phyloP scores from a whole-genome alignment of 2,329 filamentous ascomycete species.

The Camillea tinctor region DNA sequence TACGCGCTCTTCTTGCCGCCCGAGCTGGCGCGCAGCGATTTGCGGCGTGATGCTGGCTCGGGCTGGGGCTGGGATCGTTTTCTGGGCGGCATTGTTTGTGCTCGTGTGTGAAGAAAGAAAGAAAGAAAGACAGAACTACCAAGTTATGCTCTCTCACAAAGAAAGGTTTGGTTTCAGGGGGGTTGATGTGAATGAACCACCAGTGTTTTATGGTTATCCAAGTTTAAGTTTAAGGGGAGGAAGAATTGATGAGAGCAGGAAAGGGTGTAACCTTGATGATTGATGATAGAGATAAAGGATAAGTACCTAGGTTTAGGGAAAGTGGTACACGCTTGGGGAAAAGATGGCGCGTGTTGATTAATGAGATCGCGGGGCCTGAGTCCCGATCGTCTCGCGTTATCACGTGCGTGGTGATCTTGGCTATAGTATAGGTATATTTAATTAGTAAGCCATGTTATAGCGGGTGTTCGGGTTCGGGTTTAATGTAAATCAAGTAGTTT shows the following conservation, averaged over 20 bases:
- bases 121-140: too few relatives aligned
- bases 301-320: too few relatives aligned
- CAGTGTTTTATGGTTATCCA: too few relatives aligned
- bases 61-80: conserved; percentile 17
- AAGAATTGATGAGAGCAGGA: too few relatives aligned
- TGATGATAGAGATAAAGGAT: neutral
- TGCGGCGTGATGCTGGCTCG: conserved; percentile 17
- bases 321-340: neutral
- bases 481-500: too few relatives aligned
- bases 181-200: too few relatives aligned
- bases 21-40: conserved; percentile 47
- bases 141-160: too few relatives aligned
- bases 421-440: neutral
- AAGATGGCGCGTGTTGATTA: conserved; percentile 11
- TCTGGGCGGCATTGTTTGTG: conserved; percentile 21
- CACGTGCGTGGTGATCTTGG: conserved; percentile 10
- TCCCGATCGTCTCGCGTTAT: conserved; percentile 11
- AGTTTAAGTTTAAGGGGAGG: too few relatives aligned
- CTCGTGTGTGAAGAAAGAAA: too few relatives aligned
- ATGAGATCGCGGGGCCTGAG: neutral
- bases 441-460: neutral
- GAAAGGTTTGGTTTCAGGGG: too few relatives aligned
- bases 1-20: conserved; percentile 49
- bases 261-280: too few relatives aligned
- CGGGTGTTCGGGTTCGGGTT: too few relatives aligned